These are phyloP conservation scores for Fallopia convolvulus DNA, from an alignment of 148 eudicot species.

Conservation along the genomic window DNA sequence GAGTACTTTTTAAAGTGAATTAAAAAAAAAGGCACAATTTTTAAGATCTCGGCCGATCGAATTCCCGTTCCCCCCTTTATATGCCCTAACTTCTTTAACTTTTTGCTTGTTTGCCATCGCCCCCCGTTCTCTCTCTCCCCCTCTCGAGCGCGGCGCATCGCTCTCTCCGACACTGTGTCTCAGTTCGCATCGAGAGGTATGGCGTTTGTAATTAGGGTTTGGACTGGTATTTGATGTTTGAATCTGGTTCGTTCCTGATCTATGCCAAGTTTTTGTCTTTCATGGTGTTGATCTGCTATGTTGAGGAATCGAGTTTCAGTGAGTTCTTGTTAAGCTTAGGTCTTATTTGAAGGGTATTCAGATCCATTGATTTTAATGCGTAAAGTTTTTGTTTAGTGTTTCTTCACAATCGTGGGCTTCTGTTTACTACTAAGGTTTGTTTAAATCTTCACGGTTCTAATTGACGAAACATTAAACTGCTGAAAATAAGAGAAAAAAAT, in stretches of 20 bases:
- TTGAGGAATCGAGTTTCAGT: not conserved
- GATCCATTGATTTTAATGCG: not conserved
- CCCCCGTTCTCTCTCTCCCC: not conserved
- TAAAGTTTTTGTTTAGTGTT: not conserved
- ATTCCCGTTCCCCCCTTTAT: slow-evolving; percentile 4
- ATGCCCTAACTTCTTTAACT: not conserved
- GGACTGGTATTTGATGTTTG: not conserved
- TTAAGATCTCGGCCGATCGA: not conserved
- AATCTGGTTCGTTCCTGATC: not conserved
- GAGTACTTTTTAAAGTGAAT: not conserved
- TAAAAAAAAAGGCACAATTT: not conserved
- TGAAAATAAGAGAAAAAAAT: not conserved
- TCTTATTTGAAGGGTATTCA: not conserved
- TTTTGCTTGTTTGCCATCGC: not conserved
- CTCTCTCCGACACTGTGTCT: slow-evolving; percentile 13
- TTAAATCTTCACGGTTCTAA: not conserved
- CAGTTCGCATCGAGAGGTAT: slow-evolving; percentile 7
- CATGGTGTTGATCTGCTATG: not conserved
- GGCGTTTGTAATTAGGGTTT: not conserved
- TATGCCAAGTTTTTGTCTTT: not conserved
- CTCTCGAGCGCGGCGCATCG: slow-evolving; percentile 12
- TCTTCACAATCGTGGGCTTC: not conserved
- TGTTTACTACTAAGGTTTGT: not conserved
- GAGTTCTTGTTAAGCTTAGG: not conserved
- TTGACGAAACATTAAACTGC: not conserved